Evolutionary conservation across 2,329 filamentous ascomycete species (phyloP).

Genomic region (Apiospora phragmitis): DNA sequence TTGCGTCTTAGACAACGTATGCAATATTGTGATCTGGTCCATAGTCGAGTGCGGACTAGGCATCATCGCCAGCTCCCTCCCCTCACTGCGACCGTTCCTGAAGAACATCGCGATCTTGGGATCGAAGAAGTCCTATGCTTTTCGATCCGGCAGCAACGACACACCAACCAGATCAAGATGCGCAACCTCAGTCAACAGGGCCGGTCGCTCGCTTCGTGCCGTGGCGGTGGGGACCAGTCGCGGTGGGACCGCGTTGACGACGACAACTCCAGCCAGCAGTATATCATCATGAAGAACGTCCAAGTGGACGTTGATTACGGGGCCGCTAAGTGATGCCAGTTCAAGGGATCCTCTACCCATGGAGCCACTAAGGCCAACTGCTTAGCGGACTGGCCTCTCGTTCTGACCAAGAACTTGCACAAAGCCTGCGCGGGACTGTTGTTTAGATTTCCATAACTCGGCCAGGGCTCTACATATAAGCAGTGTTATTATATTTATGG

Average conservation of each 20-base stretch:
- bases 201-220: conserved; percentile 15
- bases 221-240: neutral
- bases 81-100: conserved; percentile 24
- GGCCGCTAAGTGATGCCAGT: neutral
- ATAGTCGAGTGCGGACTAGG: conserved; percentile 28
- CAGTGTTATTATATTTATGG: too few relatives aligned
- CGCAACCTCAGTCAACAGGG: neutral
- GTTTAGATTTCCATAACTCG: too few relatives aligned
- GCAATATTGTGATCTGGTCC: conserved; percentile 27
- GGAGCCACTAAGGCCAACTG: too few relatives aligned
- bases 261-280: conserved; percentile 15
- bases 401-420: too few relatives aligned
- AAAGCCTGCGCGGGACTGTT: too few relatives aligned
- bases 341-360: too few relatives aligned
- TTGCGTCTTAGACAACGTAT: neutral
- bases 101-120: neutral
- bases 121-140: neutral
- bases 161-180: neutral
- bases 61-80: conserved; percentile 27
- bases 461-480: too few relatives aligned
- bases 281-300: conserved; percentile 23
- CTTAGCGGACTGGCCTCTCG: too few relatives aligned
- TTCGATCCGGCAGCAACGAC: neutral
- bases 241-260: conserved; percentile 13
- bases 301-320: conserved; percentile 20